These are phyloP conservation scores for Trametes sanguinea DNA, from an alignment of 768 basidiomycete genomes.

Conservation along the genomic window DNA sequence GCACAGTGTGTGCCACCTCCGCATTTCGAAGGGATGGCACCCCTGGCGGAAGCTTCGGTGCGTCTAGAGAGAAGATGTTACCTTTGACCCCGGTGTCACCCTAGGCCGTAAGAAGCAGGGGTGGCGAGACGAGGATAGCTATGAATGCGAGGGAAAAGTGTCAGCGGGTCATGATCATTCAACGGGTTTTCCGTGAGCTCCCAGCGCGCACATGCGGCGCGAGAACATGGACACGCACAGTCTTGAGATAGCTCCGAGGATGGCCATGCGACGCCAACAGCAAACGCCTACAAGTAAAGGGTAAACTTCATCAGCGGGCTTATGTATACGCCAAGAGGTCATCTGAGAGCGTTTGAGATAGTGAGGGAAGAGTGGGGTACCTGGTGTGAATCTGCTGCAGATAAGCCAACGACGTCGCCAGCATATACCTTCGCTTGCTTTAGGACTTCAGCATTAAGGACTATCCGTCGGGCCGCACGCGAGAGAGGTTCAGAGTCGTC, in stretches of 20 bases:
- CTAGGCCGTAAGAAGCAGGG: slow-evolving; percentile 64
- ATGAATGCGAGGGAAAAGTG: slow-evolving; percentile 8
- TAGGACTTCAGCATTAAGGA: slow-evolving; percentile 61
- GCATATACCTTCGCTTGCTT: slow-evolving; percentile 64
- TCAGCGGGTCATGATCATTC: not conserved
- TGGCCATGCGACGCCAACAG: slow-evolving; percentile 78
- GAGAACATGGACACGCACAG: slow-evolving; percentile 44
- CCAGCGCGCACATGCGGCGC: slow-evolving; percentile 13
- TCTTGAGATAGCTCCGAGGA: slow-evolving; percentile 59
- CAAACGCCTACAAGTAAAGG: slow-evolving; percentile 48
- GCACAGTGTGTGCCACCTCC: slow-evolving; percentile 54
- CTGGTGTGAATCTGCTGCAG: slow-evolving; percentile 39
- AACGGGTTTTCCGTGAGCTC: not conserved
- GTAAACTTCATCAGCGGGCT: not conserved
- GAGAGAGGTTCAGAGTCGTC: slow-evolving; percentile 31
- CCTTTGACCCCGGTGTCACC: slow-evolving; percentile 50
- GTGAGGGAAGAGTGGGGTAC: slow-evolving; percentile 30
- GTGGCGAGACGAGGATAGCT: slow-evolving; percentile 60
- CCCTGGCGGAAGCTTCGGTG: slow-evolving; percentile 40
- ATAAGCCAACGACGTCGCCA: slow-evolving; percentile 67
- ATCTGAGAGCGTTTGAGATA: slow-evolving; percentile 3
- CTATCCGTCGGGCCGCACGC: slow-evolving; percentile 63
- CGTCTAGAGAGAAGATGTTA: slow-evolving; percentile 45
- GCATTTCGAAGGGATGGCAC: slow-evolving; percentile 52
- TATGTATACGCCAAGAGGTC: not conserved